Evolutionary conservation across 495 filamentous ascomycete genomes (phyloP).

Genomic region (Penicillium daleae): DNA sequence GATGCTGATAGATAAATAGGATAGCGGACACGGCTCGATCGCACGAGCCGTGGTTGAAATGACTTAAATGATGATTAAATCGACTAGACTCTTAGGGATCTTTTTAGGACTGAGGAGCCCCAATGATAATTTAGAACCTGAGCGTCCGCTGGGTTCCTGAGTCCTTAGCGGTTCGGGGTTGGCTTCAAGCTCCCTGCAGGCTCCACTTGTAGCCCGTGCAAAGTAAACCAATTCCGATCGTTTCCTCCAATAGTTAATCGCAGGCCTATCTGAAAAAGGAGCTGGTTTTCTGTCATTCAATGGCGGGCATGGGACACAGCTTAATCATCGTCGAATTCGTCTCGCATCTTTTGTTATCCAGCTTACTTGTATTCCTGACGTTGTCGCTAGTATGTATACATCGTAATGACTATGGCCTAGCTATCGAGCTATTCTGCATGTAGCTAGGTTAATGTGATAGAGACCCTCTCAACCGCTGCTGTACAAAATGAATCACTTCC

Average conservation of each 20-base stretch:
- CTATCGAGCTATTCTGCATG: neutral
- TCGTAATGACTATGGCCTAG: neutral
- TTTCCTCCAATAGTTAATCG: neutral
- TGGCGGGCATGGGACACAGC: neutral
- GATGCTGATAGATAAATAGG: neutral
- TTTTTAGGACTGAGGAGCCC: neutral
- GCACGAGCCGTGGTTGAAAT: neutral
- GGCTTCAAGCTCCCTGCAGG: neutral
- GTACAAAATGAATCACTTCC: slow-evolving; percentile 21
- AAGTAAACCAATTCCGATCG: neutral
- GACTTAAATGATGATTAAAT: neutral
- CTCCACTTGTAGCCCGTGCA: neutral
- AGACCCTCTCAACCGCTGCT: slow-evolving; percentile 19
- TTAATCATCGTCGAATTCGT: neutral
- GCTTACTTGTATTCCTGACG: neutral
- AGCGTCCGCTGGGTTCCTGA: neutral
- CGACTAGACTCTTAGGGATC: neutral
- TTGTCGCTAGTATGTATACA: neutral
- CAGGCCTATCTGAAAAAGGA: neutral
- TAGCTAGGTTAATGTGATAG: neutral
- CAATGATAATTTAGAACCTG: neutral
- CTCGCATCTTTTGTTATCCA: neutral
- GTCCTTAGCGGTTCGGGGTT: neutral
- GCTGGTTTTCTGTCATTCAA: neutral
- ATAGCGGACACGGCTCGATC: neutral